Evolutionary conservation across 1,284 basidiomycete genomes (phyloP).

Genomic region (Irpex sp.): DNA sequence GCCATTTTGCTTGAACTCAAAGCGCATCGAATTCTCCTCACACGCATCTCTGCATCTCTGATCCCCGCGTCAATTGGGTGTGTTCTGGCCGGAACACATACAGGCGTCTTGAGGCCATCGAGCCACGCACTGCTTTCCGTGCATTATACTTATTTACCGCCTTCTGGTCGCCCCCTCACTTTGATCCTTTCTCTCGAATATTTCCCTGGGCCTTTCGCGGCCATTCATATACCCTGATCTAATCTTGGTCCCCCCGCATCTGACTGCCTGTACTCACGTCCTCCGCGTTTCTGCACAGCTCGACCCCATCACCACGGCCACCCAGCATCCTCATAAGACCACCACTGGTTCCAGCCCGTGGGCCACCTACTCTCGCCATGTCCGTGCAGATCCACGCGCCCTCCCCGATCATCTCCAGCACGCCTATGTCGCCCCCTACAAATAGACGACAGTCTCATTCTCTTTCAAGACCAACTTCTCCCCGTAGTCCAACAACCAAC

Average conservation of each 20-base stretch:
- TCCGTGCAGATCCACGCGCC: slow-evolving; percentile 32
- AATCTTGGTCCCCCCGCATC: neutral
- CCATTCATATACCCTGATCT: slow-evolving; percentile 12
- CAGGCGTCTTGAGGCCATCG: slow-evolving; percentile 12
- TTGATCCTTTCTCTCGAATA: slow-evolving; percentile 3
- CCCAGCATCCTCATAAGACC: slow-evolving; percentile 20
- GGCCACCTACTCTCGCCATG: slow-evolving; percentile 33
- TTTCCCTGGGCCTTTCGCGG: slow-evolving; percentile 1
- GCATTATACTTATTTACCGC: slow-evolving; percentile 5
- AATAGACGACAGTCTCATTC: slow-evolving; percentile 10
- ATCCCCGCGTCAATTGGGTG: slow-evolving; percentile 14
- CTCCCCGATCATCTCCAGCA: slow-evolving; percentile 25
- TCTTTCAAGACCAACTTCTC: slow-evolving; percentile 24
- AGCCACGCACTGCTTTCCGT: slow-evolving; percentile 7
- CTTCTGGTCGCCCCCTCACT: slow-evolving; percentile 2
- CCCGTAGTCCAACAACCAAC: slow-evolving; percentile 17
- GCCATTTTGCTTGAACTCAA: slow-evolving; percentile 18
- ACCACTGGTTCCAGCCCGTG: slow-evolving; percentile 24
- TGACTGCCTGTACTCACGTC: slow-evolving; percentile 13
- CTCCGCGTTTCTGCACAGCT: slow-evolving; percentile 17
- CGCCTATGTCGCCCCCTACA: slow-evolving; percentile 18
- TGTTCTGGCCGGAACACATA: slow-evolving; percentile 21
- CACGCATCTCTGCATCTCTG: slow-evolving; percentile 7
- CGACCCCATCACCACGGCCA: slow-evolving; percentile 17
- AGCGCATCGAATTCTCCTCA: slow-evolving; percentile 14